Evolutionary conservation across 306 rosid species (phyloP), one percentile per base, ranked within the genome.

Genomic region (Quercus glauca): DNA sequence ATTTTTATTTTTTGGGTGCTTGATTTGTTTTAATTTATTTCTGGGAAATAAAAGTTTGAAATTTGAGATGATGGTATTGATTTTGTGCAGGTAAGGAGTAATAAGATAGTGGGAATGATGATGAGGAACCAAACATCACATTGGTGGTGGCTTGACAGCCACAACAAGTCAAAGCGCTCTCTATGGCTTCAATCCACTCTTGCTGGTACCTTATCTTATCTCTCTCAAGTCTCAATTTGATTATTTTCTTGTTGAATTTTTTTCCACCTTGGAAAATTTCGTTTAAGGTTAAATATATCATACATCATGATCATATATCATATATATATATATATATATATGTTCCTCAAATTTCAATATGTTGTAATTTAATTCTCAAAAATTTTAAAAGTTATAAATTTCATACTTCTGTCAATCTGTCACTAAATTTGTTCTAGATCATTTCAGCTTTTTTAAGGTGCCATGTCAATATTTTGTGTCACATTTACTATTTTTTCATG

Each of bases 131-230:
- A 67, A 71, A 63, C 84, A 1, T 85, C 95, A 19, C 81, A 81
- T 21, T 81, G 91, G 89, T 92, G 98, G 97, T 85, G 92, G 96
- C 87, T 90, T 79, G 93, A 92, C 74, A 88, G 74, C 74, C 90
- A 53, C 67, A 81, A 64, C 79, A 83, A 73, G 69, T 45, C 85
- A 19, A 90, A 76, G 33, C 87, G 92, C 43, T 87, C 97, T 6
- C 90, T 92, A 15, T 90, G 97, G 98, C 92, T 94, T 80, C 96
- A 90, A 74, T 89, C 92, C 76, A 84, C 97, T 78, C 84, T 94
- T 12, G 59, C 86, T 10, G 98, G 98, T 94, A 85, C 25, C 71
- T 65, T 75, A 28, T 78, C 71, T 61, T 51, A 15, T 19, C 17
- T 28, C 26, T 20, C 25, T 3, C 19, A 49, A 49, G 61, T 61